These are phyloP conservation scores for Paramecium caudatum DNA, from an alignment of 73 alveolate species.

Conservation along the genomic window DNA sequence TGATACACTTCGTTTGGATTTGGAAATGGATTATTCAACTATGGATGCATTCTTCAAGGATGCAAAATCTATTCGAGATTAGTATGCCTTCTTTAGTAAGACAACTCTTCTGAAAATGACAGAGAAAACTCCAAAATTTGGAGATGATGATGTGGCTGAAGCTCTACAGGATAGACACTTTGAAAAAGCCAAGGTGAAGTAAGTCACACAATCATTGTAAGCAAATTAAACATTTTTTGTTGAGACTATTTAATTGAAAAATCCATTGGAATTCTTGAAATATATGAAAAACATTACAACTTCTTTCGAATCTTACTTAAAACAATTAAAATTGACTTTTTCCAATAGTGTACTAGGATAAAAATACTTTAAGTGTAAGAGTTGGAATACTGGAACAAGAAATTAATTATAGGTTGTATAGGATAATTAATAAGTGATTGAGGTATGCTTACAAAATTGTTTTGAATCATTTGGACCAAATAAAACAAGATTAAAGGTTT, in stretches of 20 bases:
- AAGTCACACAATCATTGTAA: not conserved
- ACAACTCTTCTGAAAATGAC: constrained; percentile 18
- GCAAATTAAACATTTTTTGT: not conserved
- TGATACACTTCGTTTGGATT: constrained; percentile 30
- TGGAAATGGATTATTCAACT: constrained; percentile 68
- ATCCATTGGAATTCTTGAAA: constrained; percentile 41
- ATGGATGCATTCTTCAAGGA: constrained; percentile 48
- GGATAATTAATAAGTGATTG: not conserved
- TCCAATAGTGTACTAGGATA: not conserved
- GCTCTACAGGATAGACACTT: constrained; percentile 49
- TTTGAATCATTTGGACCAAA: constrained; percentile 64
- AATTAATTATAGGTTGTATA: constrained; percentile 17
- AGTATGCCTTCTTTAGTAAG: not conserved
- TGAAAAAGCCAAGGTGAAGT: not conserved
- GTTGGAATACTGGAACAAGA: constrained; percentile 55
- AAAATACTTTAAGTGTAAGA: constrained; percentile 50
- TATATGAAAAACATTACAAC: constrained; percentile 2
- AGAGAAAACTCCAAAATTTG: constrained; percentile 57
- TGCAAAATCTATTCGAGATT: constrained; percentile 14
- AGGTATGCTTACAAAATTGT: constrained; percentile 37
- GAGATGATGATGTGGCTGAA: constrained; percentile 68
- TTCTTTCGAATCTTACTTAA: not conserved
- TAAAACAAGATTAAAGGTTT: constrained; percentile 24
- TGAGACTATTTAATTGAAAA: not conserved
- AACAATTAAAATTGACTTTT: constrained; percentile 17